Percentiles rank a stretch among this genome's conserved stretches.
Conservation (phyloP, 2,329 filamentous ascomycete species). For the Sporothrix mexicana region DNA sequence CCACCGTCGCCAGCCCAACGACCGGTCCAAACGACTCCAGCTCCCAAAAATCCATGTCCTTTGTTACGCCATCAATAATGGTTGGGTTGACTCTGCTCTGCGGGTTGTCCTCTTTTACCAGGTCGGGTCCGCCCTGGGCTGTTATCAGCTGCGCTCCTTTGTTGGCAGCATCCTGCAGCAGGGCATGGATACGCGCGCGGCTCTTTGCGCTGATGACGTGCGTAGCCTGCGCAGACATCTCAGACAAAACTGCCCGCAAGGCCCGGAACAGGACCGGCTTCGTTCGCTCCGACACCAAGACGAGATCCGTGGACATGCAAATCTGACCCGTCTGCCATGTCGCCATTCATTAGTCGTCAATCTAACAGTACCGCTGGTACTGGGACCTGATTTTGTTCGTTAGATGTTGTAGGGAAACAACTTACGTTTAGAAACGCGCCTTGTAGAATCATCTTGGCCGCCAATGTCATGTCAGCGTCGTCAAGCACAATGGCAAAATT, state of each 20-base stretch:
- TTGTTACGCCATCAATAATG: slow-evolving; percentile 62
- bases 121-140: not conserved
- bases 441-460: not conserved
- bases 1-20: slow-evolving; percentile 69
- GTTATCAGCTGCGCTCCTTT: slow-evolving; percentile 57
- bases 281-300: slow-evolving; percentile 55
- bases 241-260: slow-evolving; percentile 57
- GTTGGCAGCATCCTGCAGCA: slow-evolving; percentile 69
- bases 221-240: slow-evolving; percentile 56
- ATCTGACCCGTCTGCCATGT: slow-evolving; percentile 66
- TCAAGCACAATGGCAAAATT: slow-evolving; percentile 78
- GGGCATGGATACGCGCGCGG: slow-evolving; percentile 56
- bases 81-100: no score
- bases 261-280: slow-evolving; percentile 43
- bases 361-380: slow-evolving; percentile 41
- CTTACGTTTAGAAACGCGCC: not conserved
- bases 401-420: no score
- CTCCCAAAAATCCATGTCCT: slow-evolving; percentile 75
- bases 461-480: slow-evolving; percentile 73
- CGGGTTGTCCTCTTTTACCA: no score
- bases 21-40: slow-evolving; percentile 80
- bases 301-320: slow-evolving; percentile 83
- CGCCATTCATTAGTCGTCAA: not conserved
- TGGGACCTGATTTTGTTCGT: no score
- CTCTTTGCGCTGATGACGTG: slow-evolving; percentile 71